These are phyloP conservation scores for Phytophthora fragariaefolia DNA, from an alignment of 352 stramenopile genomes.

Conservation along the genomic window DNA sequence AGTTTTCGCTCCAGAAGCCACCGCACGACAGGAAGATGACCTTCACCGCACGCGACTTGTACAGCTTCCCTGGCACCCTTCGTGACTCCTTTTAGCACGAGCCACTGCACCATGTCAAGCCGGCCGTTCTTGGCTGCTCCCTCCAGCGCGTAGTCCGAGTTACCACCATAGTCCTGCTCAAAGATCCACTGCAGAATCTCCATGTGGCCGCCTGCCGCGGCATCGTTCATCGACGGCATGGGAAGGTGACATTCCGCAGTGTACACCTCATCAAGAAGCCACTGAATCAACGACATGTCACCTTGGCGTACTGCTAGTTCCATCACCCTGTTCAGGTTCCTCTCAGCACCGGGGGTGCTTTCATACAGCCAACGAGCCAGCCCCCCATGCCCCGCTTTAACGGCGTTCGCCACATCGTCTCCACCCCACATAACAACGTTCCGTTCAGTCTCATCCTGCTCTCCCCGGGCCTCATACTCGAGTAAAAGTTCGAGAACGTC, in stretches of 20 bases:
- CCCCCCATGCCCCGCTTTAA: slow-evolving; percentile 6
- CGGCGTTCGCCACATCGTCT: slow-evolving; percentile 19
- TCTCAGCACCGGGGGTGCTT: slow-evolving; percentile 4
- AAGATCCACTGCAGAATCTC: slow-evolving; percentile 20
- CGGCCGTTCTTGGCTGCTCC: slow-evolving; percentile 14
- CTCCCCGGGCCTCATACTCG: background rate
- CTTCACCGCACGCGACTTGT: slow-evolving; percentile 6
- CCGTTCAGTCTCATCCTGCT: background rate
- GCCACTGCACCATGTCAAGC: slow-evolving; percentile 21
- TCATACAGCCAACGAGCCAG: slow-evolving; percentile 19
- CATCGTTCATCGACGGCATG: slow-evolving; percentile 15
- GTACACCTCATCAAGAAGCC: slow-evolving; percentile 18
- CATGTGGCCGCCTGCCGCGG: slow-evolving; percentile 16
- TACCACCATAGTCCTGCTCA: slow-evolving; percentile 1
- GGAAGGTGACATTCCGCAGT: background rate
- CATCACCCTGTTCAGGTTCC: slow-evolving; percentile 2
- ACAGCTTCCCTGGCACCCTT: slow-evolving; percentile 6
- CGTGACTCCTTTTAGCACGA: slow-evolving; percentile 9
- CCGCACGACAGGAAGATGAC: slow-evolving; percentile 10
- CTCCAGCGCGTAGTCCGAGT: slow-evolving; percentile 4
- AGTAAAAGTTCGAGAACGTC: slow-evolving; percentile 23
- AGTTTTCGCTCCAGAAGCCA: slow-evolving; percentile 8
- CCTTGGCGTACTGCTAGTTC: slow-evolving; percentile 1
- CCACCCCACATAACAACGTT: slow-evolving; percentile 21
- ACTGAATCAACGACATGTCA: slow-evolving; percentile 10